These are phyloP conservation scores for Sugiyamaella neomexicana DNA, from an alignment of 1,139 yeast genomes.

Conservation along the genomic window DNA sequence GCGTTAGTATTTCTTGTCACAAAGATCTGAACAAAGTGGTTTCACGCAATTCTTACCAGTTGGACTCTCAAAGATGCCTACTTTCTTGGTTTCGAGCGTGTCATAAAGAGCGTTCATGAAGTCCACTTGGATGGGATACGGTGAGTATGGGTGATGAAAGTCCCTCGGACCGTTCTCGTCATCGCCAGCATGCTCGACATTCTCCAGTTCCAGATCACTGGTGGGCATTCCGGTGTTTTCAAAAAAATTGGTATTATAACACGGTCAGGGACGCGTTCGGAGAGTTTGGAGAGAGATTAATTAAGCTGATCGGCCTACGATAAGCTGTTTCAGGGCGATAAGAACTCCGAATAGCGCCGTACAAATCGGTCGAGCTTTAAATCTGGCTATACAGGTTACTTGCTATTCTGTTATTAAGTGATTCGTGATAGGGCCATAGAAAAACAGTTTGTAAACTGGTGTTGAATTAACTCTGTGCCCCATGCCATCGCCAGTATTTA, in stretches of 20 bases:
- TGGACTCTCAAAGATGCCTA: slow-evolving; percentile 89
- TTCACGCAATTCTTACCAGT: slow-evolving; percentile 64
- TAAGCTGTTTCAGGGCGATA: slow-evolving; percentile 1
- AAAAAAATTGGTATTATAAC: background rate
- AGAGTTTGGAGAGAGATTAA: too few species aligned
- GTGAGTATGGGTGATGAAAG: slow-evolving; percentile 76
- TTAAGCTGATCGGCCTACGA: background rate
- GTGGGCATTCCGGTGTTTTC: slow-evolving; percentile 2
- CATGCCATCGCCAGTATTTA: slow-evolving; percentile 54
- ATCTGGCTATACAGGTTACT: too few species aligned
- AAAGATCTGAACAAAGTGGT: background rate
- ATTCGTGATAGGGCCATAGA: background rate
- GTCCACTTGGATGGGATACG: slow-evolving; percentile 74
- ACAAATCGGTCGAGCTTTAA: background rate
- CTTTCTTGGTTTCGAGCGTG: slow-evolving; percentile 59
- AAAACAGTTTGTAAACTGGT: background rate
- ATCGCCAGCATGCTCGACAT: background rate
- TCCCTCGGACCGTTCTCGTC: background rate
- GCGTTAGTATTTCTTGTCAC: background rate
- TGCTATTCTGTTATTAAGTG: too few species aligned
- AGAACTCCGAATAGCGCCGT: background rate
- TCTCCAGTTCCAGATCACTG: background rate
- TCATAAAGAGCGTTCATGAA: slow-evolving; percentile 75
- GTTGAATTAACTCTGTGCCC: background rate
- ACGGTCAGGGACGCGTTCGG: background rate